phyloP scores from a whole-genome alignment of 805 yeast species.

The Sugiyamaella qingdaonensis region DNA sequence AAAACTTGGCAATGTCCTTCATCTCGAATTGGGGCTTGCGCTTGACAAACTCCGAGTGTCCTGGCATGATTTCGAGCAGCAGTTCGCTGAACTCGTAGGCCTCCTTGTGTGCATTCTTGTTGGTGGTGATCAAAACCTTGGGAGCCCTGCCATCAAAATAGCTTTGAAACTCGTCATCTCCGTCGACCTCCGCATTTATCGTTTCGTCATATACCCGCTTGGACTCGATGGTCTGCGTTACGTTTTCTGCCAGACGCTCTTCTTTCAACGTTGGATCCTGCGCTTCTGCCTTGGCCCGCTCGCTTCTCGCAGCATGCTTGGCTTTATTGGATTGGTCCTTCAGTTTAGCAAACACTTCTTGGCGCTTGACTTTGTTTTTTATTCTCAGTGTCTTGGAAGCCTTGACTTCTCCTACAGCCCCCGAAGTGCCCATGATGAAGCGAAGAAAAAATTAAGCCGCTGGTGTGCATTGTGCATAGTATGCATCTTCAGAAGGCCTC shows the following conservation, averaged over 20 bases:
- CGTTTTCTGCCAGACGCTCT: conserved; percentile 71
- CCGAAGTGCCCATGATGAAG: conserved; percentile 1
- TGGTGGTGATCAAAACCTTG: conserved; percentile 85
- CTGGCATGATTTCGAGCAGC: conserved; percentile 75
- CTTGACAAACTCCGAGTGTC: conserved; percentile 74
- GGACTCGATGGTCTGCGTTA: conserved; percentile 77
- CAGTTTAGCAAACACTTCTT: conserved; percentile 66
- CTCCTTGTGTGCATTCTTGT: conserved; percentile 73
- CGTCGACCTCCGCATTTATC: conserved; percentile 44
- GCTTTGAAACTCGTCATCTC: conserved; percentile 49
- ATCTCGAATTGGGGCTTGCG: conserved; percentile 79
- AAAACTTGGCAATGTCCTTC: conserved; percentile 80
- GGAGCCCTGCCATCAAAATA: conserved; percentile 66
- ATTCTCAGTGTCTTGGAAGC: conserved; percentile 2
- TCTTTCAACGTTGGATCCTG: conserved; percentile 77
- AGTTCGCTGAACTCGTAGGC: conserved; percentile 90
- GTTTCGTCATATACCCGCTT: conserved; percentile 88
- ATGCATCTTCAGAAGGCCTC: no score
- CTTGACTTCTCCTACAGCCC: neutral
- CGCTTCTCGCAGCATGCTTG: conserved; percentile 71
- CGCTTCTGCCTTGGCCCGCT: conserved; percentile 82
- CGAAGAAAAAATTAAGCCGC: conserved; percentile 2
- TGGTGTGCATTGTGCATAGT: neutral
- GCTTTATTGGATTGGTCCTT: conserved; percentile 72
- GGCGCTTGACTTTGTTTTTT: conserved; percentile 70